Percentiles rank a stretch among this genome's conserved stretches.
phyloP scores from a whole-genome alignment of 2,329 filamentous ascomycete species.

The Teratosphaeria nubilosa region DNA sequence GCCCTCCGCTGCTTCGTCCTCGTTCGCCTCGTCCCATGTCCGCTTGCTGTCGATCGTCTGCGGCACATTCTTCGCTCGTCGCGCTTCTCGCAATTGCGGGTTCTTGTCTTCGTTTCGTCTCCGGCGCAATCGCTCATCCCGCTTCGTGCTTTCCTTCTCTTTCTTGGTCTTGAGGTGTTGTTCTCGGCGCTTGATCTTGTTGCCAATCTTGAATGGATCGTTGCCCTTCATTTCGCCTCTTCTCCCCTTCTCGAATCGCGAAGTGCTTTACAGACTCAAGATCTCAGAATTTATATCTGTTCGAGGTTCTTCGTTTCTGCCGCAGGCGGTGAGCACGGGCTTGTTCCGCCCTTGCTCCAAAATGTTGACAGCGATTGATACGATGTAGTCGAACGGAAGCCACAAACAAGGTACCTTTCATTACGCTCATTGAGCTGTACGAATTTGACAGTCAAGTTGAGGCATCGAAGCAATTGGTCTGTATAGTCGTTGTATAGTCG shows the following conservation, averaged over 20 bases:
- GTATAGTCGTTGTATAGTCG: too few species aligned
- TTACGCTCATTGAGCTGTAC: neutral
- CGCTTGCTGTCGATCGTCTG: slow-evolving; percentile 77
- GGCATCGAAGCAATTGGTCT: neutral
- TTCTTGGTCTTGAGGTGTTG: slow-evolving; percentile 75
- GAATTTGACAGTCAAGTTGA: neutral
- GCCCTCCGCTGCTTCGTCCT: slow-evolving; percentile 30
- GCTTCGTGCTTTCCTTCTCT: slow-evolving; percentile 59
- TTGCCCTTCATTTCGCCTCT: neutral
- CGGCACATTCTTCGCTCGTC: slow-evolving; percentile 69
- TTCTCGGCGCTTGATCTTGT: slow-evolving; percentile 65
- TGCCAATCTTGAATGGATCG: slow-evolving; percentile 19
- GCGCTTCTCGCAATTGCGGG: slow-evolving; percentile 61
- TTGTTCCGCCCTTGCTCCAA: neutral
- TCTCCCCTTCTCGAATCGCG: neutral
- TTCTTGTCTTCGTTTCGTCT: slow-evolving; percentile 81
- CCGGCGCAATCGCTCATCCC: slow-evolving; percentile 65
- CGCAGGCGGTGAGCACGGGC: neutral
- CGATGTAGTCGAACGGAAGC: neutral
- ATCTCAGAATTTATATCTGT: neutral
- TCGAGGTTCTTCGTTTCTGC: too few species aligned
- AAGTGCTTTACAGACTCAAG: neutral
- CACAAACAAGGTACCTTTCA: neutral
- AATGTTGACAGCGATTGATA: neutral
- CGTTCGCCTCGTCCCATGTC: slow-evolving; percentile 60